phyloP scores from a whole-genome alignment of 1,284 basidiomycete genomes.

The Somion occarium region DNA sequence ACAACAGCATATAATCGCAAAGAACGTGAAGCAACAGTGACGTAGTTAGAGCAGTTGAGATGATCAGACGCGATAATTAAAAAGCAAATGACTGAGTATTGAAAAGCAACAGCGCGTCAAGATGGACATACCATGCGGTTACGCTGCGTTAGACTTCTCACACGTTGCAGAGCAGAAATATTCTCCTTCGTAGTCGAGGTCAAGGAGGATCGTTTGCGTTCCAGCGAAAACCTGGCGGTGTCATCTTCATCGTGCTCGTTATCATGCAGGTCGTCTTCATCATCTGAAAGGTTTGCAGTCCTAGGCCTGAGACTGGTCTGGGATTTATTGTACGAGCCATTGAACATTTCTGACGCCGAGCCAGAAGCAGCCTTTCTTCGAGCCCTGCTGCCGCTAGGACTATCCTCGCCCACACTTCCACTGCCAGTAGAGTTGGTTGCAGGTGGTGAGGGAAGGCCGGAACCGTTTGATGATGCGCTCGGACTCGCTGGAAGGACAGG shows the following conservation, averaged over 20 bases:
- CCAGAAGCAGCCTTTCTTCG: slow-evolving; percentile 28
- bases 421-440: slow-evolving; percentile 79
- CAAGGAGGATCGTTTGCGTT: slow-evolving; percentile 31
- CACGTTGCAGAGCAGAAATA: slow-evolving; percentile 54
- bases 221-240: slow-evolving; percentile 51
- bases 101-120: background rate
- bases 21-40: background rate
- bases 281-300: slow-evolving; percentile 24
- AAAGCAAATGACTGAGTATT: background rate
- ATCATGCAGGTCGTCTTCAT: slow-evolving; percentile 38
- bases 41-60: background rate
- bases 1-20: background rate
- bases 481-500: slow-evolving; percentile 68
- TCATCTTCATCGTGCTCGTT: slow-evolving; percentile 50
- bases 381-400: slow-evolving; percentile 43
- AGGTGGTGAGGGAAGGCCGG: slow-evolving; percentile 72
- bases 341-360: slow-evolving; percentile 28
- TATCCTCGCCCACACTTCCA: slow-evolving; percentile 63
- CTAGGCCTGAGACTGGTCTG: background rate
- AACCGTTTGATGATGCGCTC: slow-evolving; percentile 40
- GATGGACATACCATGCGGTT: slow-evolving; percentile 56
- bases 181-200: slow-evolving; percentile 43
- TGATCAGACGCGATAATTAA: background rate
- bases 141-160: slow-evolving; percentile 62
- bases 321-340: slow-evolving; percentile 22